These are phyloP conservation scores for Poteriospumella lacustris DNA, from an alignment of 108 stramenopile genomes.

Conservation along the genomic window DNA sequence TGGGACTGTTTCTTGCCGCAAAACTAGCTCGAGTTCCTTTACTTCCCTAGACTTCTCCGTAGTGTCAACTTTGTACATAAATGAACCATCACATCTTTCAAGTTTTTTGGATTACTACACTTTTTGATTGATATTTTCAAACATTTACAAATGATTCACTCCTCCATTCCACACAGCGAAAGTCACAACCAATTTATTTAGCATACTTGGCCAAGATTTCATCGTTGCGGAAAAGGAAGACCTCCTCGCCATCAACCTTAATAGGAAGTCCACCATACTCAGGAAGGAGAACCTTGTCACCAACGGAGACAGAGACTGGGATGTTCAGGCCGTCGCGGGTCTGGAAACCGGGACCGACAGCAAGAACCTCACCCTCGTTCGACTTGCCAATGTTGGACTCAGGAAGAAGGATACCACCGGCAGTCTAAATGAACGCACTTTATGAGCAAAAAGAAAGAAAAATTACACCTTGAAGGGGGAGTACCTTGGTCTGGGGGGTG, in stretches of 20 bases:
- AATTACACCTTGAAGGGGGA: too few species aligned
- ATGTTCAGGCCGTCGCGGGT: constrained; percentile 34
- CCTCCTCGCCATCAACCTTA: constrained; percentile 24
- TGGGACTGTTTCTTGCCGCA: neutral
- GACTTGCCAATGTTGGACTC: constrained; percentile 80
- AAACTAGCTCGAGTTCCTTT: neutral
- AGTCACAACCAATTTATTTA: constrained; percentile 16
- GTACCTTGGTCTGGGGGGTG: constrained; percentile 69
- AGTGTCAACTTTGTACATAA: too few species aligned
- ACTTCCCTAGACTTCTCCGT: too few species aligned
- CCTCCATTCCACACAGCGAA: too few species aligned
- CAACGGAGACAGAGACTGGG: constrained; percentile 34
- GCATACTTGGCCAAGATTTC: constrained; percentile 17
- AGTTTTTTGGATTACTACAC: too few species aligned
- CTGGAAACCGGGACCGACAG: constrained; percentile 84
- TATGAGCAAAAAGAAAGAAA: neutral
- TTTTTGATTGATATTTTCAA: too few species aligned
- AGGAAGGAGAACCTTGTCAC: constrained; percentile 38
- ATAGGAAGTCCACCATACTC: constrained; percentile 28
- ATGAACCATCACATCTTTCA: too few species aligned
- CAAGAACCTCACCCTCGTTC: constrained; percentile 86
- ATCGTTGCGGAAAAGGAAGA: constrained; percentile 26
- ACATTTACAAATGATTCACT: too few species aligned
- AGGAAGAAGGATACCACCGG: constrained; percentile 85
- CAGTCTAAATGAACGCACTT: too few species aligned